Evolutionary conservation across 2,329 filamentous ascomycete species (phyloP).

Genomic region (Mycocentrospora acerina): DNA sequence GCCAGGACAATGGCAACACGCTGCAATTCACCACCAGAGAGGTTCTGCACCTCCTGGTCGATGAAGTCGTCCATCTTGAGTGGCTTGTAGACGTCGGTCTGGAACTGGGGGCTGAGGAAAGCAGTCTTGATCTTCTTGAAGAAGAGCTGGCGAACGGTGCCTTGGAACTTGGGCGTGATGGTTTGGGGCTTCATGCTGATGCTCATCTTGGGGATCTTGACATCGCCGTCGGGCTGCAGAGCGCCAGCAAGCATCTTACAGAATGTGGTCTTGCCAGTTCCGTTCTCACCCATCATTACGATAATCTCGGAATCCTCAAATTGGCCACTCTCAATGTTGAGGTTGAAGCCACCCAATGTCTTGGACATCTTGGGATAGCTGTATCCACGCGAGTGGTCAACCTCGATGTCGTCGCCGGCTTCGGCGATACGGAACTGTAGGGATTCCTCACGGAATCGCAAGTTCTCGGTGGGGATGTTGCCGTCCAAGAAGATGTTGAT

Average conservation of each 20-base stretch:
- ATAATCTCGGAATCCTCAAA: conserved; percentile 99
- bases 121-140: conserved; percentile 99
- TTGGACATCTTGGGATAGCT: conserved; percentile 89
- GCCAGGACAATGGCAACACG: conserved; percentile 97
- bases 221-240: conserved; percentile 80
- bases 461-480: conserved; percentile 95
- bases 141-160: conserved; percentile 95
- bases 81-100: conserved; percentile 99
- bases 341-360: conserved; percentile 84
- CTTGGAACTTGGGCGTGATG: conserved; percentile 96
- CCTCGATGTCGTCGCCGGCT: conserved; percentile 81
- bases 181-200: conserved; percentile 99
- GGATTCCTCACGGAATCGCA: conserved; percentile 97
- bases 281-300: conserved; percentile 99
- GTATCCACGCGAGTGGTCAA: conserved; percentile 83
- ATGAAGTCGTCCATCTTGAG: conserved; percentile 99
- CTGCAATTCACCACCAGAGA: conserved; percentile 99
- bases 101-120: conserved; percentile 96
- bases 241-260: conserved; percentile 93
- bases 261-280: conserved; percentile 99
- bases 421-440: conserved; percentile 94
- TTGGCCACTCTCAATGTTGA: conserved; percentile 76
- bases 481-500: conserved; percentile 99
- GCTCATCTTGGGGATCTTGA: conserved; percentile 85
- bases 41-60: conserved; percentile 97